Conservation (phyloP, 768 basidiomycete species). For the Amanita fuliginea region DNA sequence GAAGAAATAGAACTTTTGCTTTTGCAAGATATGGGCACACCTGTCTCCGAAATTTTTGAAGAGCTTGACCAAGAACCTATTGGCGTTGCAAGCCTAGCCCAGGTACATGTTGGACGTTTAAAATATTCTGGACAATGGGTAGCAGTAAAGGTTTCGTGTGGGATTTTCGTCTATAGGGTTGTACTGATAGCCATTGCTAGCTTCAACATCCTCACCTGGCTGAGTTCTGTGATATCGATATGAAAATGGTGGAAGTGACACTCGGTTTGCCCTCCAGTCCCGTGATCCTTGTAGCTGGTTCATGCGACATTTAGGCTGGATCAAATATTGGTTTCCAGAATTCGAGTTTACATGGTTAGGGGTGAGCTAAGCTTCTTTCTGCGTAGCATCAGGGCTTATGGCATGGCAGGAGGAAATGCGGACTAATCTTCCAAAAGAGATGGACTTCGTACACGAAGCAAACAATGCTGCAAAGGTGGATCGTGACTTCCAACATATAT, state of each 20-base stretch:
- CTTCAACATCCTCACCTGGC: constrained; percentile 89
- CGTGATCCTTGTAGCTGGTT: neutral
- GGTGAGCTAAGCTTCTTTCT: constrained; percentile 22
- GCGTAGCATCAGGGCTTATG: constrained; percentile 20
- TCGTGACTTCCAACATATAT: constrained; percentile 58
- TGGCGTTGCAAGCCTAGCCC: constrained; percentile 92
- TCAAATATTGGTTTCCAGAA: constrained; percentile 89
- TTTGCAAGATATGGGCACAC: constrained; percentile 62
- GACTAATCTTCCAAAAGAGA: constrained; percentile 81
- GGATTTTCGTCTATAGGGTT: neutral
- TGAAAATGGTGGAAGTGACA: constrained; percentile 71
- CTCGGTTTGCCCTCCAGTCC: constrained; percentile 32
- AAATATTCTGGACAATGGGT: constrained; percentile 62
- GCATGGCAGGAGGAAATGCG: constrained; percentile 81
- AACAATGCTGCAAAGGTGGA: constrained; percentile 64
- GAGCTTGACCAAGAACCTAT: constrained; percentile 84
- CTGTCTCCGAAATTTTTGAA: constrained; percentile 67
- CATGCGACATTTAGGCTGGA: constrained; percentile 41
- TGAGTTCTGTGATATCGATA: constrained; percentile 88
- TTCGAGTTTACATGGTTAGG: constrained; percentile 94
- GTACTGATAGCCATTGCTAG: constrained; percentile 20
- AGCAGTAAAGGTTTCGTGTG: constrained; percentile 66
- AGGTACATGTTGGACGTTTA: constrained; percentile 82
- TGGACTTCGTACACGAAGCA: constrained; percentile 92
- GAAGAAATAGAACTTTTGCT: constrained; percentile 71